A percentile compares a stretch with the other conserved stretches of the same genome.
These are phyloP conservation scores for Metschnikowia chrysomelidarum DNA, from an alignment of 805 yeast species.

Conservation along the genomic window DNA sequence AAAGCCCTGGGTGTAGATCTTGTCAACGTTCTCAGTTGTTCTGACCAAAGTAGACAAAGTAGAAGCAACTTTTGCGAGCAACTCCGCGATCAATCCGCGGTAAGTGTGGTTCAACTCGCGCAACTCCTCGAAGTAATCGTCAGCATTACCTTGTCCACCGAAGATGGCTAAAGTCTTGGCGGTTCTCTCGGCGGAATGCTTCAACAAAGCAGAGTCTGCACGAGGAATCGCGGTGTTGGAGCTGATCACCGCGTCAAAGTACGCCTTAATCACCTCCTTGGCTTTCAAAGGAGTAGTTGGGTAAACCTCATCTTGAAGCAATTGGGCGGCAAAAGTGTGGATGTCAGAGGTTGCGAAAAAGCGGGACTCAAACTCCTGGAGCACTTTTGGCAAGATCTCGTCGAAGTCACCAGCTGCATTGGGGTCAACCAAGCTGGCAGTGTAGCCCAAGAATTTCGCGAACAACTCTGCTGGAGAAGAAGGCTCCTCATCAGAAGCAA, in stretches of 20 bases:
- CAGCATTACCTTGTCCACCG: constrained; percentile 99
- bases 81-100: constrained; percentile 68
- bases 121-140: constrained; percentile 95
- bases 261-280: constrained; percentile 72
- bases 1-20: constrained; percentile 90
- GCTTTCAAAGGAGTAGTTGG: constrained; percentile 73
- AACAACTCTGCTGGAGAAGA: constrained; percentile 80
- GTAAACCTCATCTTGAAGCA: constrained; percentile 51
- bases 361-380: constrained; percentile 81
- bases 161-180: constrained; percentile 80
- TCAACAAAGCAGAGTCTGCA: constrained; percentile 50
- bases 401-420: constrained; percentile 56
- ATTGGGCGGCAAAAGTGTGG: constrained; percentile 79
- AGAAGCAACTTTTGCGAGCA: constrained; percentile 66
- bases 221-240: constrained; percentile 26
- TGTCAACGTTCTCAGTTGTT: constrained; percentile 73
- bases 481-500: constrained; percentile 86
- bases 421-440: constrained; percentile 48
- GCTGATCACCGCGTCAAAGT: constrained; percentile 47
- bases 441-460: constrained; percentile 78
- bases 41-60: constrained; percentile 67
- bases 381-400: constrained; percentile 66
- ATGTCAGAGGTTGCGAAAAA: constrained; percentile 67
- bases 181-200: constrained; percentile 53
- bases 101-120: constrained; percentile 79